Evolutionary conservation across 2,329 filamentous ascomycete species (phyloP), one percentile per base, ranked within the genome.

Genomic region (Dothiorella sarmentorum): DNA sequence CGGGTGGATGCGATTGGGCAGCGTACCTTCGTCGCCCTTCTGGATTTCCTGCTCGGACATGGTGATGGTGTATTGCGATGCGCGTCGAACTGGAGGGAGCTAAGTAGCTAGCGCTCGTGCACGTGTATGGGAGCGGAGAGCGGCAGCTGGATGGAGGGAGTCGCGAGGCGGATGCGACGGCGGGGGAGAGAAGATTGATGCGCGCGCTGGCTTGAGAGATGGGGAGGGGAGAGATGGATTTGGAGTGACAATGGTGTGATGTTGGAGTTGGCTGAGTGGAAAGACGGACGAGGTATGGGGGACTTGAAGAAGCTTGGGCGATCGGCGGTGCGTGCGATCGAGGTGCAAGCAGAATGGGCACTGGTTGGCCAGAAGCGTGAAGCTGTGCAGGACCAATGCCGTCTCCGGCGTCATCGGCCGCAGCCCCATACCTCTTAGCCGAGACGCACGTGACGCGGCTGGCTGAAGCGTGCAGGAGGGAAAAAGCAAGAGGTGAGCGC

Each of bases 11-110:
- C 55, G 55, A 40, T 29, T 56, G 52, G 27, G 18, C 38, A 29
- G 22, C 58, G 42, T 60, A 60, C 58, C 58, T 60, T 60, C 38
- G 51, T 60, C 58, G 58, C 58, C 58, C 42, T 60, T 56, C 27
- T 60, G 49, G 49, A 60, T 49, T 17, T 60, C 40, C 26, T 60
- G 58, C 18, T 60, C 58, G 18, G 58, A 47, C 58, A 60, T 60
- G 58, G 42, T 20, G 53, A 37, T 45, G 40, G 27, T 15, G 38
- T 22, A 18, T 40, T 22, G 38, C 26, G 15, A 35, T 17, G 52
- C 37, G 52, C 29, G 38, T 27, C 10, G 38, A 24, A 29, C 20
- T 29, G 33, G 31, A 52, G 49, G 47, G 47, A 53, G 49, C 49
- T 53, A 29, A 53, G 49, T 35, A 27, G 35, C 49, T 53, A 53